Base-by-base conservation (phyloP, 1,284 basidiomycete species). In the Rhodotorula sp. region DNA sequence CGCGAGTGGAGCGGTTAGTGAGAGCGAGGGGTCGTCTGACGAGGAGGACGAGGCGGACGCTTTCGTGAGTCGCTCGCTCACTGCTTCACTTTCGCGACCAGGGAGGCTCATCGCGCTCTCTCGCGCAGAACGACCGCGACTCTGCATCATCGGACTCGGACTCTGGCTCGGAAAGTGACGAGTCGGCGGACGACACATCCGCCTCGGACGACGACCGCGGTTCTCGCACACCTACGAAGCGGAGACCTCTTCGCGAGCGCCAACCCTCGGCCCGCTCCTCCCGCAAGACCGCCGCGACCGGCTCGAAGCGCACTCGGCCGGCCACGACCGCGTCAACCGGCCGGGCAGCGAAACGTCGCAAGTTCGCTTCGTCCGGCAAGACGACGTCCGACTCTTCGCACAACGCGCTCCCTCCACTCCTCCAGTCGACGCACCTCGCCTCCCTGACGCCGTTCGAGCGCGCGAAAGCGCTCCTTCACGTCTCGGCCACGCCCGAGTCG, bases 401-500 rank as follows among this genome's bases (percentile, higher is more conserved):
- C 57, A 72, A 68, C 40, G 47, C 64, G 8, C 46, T 72, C 46
- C 74, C 72, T 11, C 74, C 70, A 0, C 64, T 70, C 30, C 70
- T 60, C 58, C 70, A 60, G 5, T 37, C 69, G 1, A 7, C 59
- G 4, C 51, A 51, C 16, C 71, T 74, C 60, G 60, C 55, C 31
- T 54, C 59, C 7, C 55, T 77, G 30, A 46, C 64, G 2, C 70
- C 74, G 1, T 76, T 77, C 55, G 71, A 76, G 61, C 70, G 70
- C 28, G 77, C 77, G 6, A 70, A 76, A 51, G 70, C 74, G 24
- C 86, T 92, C 11, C 81, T 99, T 56, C 96, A 99, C 79, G 95
- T 99, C 16, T 92, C 92, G 4, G 90, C 92, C 56, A 88, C 95
- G 8, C 95, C 96, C 1, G 92, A 95, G 72, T 85, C 87, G 51